These are phyloP conservation scores for Bisporella sp. DNA, from an alignment of 2,329 filamentous ascomycete species.

Conservation along the genomic window DNA sequence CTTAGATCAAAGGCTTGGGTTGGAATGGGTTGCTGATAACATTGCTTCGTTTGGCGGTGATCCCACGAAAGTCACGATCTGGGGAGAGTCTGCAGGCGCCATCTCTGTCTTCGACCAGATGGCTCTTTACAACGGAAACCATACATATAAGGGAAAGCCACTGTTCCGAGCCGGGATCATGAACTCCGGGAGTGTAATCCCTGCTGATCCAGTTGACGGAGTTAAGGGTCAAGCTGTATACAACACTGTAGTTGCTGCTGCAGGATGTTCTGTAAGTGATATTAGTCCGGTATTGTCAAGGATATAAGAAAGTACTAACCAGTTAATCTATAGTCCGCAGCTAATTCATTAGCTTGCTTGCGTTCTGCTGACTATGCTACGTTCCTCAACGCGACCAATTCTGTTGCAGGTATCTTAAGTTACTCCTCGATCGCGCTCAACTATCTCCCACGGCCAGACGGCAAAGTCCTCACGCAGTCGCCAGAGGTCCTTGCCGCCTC, in stretches of 20 bases:
- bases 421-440: constrained; percentile 64
- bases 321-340: constrained; percentile 23
- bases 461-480: constrained; percentile 51
- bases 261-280: constrained; percentile 46
- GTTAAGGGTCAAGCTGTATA: constrained; percentile 60
- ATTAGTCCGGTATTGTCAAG: no score
- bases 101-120: constrained; percentile 75
- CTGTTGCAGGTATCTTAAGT: constrained; percentile 60
- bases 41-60: constrained; percentile 69
- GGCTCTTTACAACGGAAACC: constrained; percentile 64
- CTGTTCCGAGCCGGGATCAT: constrained; percentile 75
- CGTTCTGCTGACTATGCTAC: constrained; percentile 50
- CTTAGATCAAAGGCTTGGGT: constrained; percentile 63
- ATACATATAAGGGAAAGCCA: constrained; percentile 65
- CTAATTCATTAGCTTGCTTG: constrained; percentile 59
- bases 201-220: constrained; percentile 57
- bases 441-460: constrained; percentile 70
- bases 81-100: constrained; percentile 48
- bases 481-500: constrained; percentile 49
- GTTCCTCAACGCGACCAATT: constrained; percentile 60
- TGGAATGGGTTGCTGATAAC: constrained; percentile 74
- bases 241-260: constrained; percentile 50
- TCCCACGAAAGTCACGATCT: constrained; percentile 34
- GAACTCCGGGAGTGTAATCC: constrained; percentile 61
- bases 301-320: not conserved